Evolutionary conservation across 2,329 filamentous ascomycete genomes (phyloP).

Genomic region (Colletotrichum tropicale): DNA sequence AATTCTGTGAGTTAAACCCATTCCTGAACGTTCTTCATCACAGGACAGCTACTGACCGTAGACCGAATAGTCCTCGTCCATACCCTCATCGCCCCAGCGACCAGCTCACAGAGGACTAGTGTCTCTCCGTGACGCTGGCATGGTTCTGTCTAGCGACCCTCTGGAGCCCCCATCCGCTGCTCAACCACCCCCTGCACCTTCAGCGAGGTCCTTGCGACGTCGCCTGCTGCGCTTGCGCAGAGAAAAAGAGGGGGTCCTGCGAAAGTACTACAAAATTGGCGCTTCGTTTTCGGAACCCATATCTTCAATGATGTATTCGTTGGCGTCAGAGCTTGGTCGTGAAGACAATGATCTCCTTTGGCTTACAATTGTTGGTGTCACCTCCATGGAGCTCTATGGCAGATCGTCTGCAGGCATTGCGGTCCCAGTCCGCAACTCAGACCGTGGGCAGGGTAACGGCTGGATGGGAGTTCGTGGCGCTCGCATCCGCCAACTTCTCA

Average conservation of each 20-base stretch:
- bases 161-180: constrained; percentile 62
- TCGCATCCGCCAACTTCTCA: constrained; percentile 81
- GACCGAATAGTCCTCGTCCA: constrained; percentile 63
- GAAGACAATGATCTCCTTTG: constrained; percentile 97
- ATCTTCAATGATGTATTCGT: constrained; percentile 90
- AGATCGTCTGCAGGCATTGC: constrained; percentile 82
- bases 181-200: constrained; percentile 65
- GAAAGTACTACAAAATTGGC: constrained; percentile 84
- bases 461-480: constrained; percentile 86
- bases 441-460: constrained; percentile 63
- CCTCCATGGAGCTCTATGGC: constrained; percentile 91
- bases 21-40: not conserved
- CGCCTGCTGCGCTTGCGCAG: constrained; percentile 76
- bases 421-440: constrained; percentile 59
- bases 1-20: constrained; percentile 71
- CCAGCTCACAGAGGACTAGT: constrained; percentile 65
- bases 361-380: constrained; percentile 92
- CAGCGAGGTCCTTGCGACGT: constrained; percentile 73
- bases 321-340: constrained; percentile 91
- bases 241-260: constrained; percentile 77
- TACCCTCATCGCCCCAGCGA: constrained; percentile 67
- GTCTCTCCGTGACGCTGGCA: constrained; percentile 53
- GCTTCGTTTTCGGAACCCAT: constrained; percentile 94
- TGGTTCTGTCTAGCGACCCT: constrained; percentile 52
- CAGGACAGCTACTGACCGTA: constrained; percentile 22